Evolutionary conservation across 2,329 filamentous ascomycete species (phyloP), one percentile per base, ranked within the genome.

Genomic region (Aspergillus sp.): DNA sequence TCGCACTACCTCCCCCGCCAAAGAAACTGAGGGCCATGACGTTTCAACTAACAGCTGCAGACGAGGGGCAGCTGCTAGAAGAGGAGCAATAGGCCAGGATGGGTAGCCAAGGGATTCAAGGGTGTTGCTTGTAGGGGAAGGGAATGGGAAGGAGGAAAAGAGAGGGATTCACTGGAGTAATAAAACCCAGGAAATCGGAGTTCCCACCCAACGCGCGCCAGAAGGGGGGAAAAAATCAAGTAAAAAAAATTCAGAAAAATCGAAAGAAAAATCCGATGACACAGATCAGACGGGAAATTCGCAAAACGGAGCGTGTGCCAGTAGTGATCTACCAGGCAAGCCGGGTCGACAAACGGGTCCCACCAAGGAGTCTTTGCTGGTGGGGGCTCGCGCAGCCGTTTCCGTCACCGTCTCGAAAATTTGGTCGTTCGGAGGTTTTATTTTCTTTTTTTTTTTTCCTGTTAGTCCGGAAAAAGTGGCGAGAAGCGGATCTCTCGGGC

Each of bases 1-100:
- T 80, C 56, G 76, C 72, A 65, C 73, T 76, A 54, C 74, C 73
- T 61, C 74, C 67, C 50, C 74, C 71, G 65, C 75, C 75, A 54
- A 81, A 75, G 65, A 80, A 79, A 68, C 75, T 81, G 68, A 80
- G 76, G 59, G 78, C 77, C 78, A 80, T 80, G 64, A 58, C 58
- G 58, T 52, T 59, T 55, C 54, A 60, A 58, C 61, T 61, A 64
- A 57, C 65, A 60, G 65, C 65, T 56, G 63, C 63, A 60, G 56
- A 63, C 29, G 36, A 46, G 66, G 60, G 65, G 67, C 65, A 52
- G 61, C 47, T 49, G 59, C 61, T 47, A 55, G 56, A 47, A 45
- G 51, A 52, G 51, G 49, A 9, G 51, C 51, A 46, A 42, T 42
- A 36, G 49, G 26, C 32, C 31, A 42, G 14, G 36, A 16, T 22